Percentiles rank a stretch among this genome's conserved stretches.
Evolutionary conservation across 768 basidiomycete species (phyloP).

Genomic region (Mrakia blollopis): DNA sequence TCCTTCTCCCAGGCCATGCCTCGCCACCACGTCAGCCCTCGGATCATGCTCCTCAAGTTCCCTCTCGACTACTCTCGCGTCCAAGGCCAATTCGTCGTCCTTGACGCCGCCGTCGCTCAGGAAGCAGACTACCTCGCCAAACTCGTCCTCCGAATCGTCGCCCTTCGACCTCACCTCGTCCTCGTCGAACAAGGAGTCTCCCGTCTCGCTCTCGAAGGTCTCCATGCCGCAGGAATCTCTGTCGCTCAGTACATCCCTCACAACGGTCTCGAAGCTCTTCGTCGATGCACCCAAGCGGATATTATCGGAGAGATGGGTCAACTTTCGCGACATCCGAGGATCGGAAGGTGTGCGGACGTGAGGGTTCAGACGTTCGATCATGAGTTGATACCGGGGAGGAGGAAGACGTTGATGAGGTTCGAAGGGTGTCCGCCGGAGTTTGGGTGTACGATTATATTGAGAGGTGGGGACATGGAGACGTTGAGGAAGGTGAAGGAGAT

Average conservation of each 20-base stretch:
- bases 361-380: conserved; percentile 92
- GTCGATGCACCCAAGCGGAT: conserved; percentile 92
- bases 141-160: conserved; percentile 81
- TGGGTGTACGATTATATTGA: conserved; percentile 88
- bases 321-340: conserved; percentile 76
- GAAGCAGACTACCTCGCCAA: conserved; percentile 89
- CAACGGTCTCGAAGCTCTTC: conserved; percentile 76
- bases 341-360: conserved; percentile 82
- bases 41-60: conserved; percentile 94
- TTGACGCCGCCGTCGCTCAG: conserved; percentile 83
- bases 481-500: conserved; percentile 84
- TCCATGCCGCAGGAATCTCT: conserved; percentile 77
- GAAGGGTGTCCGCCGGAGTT: conserved; percentile 89
- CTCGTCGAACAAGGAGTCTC: conserved; percentile 89
- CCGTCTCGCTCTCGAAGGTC: conserved; percentile 77
- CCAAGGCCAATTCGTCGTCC: conserved; percentile 79
- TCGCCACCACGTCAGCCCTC: conserved; percentile 63
- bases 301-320: conserved; percentile 94
- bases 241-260: conserved; percentile 86
- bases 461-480: conserved; percentile 77
- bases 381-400: conserved; percentile 79
- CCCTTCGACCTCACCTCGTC: conserved; percentile 83
- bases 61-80: conserved; percentile 80
- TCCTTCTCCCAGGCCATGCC: conserved; percentile 57
- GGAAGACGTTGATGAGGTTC: conserved; percentile 97